Conservation (phyloP, 2,329 filamentous ascomycete species). For the Neocatenulostroma microsporum region DNA sequence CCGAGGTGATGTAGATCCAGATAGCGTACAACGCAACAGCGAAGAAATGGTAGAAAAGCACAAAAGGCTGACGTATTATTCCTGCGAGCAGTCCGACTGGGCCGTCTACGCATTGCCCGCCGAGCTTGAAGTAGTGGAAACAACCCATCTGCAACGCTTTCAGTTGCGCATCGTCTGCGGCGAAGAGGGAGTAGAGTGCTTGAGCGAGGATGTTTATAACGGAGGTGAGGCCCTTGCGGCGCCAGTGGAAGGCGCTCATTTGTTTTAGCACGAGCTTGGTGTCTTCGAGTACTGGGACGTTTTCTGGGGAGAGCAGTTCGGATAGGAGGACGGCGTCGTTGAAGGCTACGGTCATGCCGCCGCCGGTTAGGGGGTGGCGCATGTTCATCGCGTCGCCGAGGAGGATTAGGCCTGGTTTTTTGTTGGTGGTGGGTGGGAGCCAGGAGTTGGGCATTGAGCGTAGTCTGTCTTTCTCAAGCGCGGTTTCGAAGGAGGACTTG, state of each 20-base stretch:
- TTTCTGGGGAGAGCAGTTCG: conserved; percentile 61
- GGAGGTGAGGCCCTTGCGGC: conserved; percentile 68
- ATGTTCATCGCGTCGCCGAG: conserved; percentile 97
- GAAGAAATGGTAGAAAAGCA: conserved; percentile 91
- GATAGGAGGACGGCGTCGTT: conserved; percentile 79
- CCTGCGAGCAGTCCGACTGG: conserved; percentile 77
- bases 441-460: conserved; percentile 95
- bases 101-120: conserved; percentile 63
- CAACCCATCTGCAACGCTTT: conserved; percentile 78
- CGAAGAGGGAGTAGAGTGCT: conserved; percentile 85
- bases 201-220: conserved; percentile 98
- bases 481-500: conserved; percentile 64
- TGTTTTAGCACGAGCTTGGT: conserved; percentile 57
- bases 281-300: conserved; percentile 63
- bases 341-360: conserved; percentile 96
- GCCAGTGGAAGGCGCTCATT: conserved; percentile 76
- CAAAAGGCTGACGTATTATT: conserved; percentile 65
- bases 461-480: conserved; percentile 68
- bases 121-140: conserved; percentile 80
- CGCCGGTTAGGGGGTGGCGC: conserved; percentile 95
- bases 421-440: conserved; percentile 70
- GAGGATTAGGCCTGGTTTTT: conserved; percentile 64
- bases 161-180: conserved; percentile 70
- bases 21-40: conserved; percentile 82
- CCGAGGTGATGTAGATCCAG: conserved; percentile 55